Evolutionary conservation across 306 rosid genomes (phyloP).

Genomic region (Lupinus albus): DNA sequence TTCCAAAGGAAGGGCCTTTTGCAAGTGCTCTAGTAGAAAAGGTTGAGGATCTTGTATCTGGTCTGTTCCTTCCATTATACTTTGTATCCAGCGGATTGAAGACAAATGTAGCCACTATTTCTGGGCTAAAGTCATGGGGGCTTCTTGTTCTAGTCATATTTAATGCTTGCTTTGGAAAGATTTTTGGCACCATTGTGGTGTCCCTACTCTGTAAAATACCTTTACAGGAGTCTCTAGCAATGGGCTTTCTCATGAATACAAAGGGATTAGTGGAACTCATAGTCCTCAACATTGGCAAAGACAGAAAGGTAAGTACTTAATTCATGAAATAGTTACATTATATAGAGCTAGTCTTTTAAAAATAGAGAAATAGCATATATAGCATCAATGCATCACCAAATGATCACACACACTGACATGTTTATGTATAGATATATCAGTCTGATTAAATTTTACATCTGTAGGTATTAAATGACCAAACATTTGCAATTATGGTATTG

Average conservation of each 20-base stretch:
- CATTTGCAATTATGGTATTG: constrained; percentile 72
- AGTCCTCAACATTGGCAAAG: constrained; percentile 80
- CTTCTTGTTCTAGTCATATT: constrained; percentile 58
- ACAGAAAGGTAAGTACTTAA: constrained; percentile 50
- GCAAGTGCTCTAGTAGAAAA: constrained; percentile 65
- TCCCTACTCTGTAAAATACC: constrained; percentile 55
- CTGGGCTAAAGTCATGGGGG: constrained; percentile 66
- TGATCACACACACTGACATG: too few relatives aligned
- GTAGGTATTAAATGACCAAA: constrained; percentile 76
- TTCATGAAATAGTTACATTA: not conserved
- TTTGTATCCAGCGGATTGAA: constrained; percentile 71
- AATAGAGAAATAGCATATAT: not conserved
- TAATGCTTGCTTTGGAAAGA: constrained; percentile 73
- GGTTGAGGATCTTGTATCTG: constrained; percentile 72
- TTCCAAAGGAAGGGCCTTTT: constrained; percentile 62
- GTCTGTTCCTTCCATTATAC: constrained; percentile 66
- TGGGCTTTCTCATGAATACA: constrained; percentile 75
- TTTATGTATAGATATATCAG: too few relatives aligned
- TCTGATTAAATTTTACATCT: constrained; percentile 8
- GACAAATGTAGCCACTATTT: constrained; percentile 65
- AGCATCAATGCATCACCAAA: not conserved
- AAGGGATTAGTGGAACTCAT: constrained; percentile 79
- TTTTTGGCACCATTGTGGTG: constrained; percentile 61
- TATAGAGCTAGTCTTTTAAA: not conserved
- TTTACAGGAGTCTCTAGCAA: constrained; percentile 54